These are phyloP conservation scores for Pharus latifolius DNA, from an alignment of 176 grass and related monocot species.

Conservation along the genomic window DNA sequence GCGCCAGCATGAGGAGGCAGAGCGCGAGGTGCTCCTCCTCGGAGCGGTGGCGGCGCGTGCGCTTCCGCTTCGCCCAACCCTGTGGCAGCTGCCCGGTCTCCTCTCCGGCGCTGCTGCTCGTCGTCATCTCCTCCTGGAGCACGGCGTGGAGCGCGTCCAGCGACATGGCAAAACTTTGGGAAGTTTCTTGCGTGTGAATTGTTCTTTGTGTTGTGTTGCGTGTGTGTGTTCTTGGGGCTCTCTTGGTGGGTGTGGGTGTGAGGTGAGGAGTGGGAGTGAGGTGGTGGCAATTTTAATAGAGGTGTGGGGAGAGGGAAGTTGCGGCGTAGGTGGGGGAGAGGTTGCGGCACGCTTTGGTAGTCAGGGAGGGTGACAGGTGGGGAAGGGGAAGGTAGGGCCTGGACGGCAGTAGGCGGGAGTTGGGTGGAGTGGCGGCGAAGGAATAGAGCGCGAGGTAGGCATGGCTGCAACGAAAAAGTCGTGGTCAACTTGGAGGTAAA, in stretches of 20 bases:
- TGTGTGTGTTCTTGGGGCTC: constrained; percentile 17
- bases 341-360: constrained; percentile 10
- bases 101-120: constrained; percentile 36
- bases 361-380: constrained; percentile 18
- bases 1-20: constrained; percentile 91
- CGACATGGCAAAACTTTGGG: constrained; percentile 2
- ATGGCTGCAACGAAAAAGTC: constrained; percentile 29
- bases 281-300: constrained; percentile 30
- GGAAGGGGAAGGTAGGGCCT: background rate
- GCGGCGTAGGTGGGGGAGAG: constrained; percentile 44
- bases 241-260: constrained; percentile 18
- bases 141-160: constrained; percentile 40
- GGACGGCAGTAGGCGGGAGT: constrained; percentile 7
- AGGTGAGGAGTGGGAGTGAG: constrained; percentile 16
- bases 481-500: constrained; percentile 44
- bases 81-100: constrained; percentile 47
- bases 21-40: constrained; percentile 95
- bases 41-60: constrained; percentile 58
- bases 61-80: constrained; percentile 81
- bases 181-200: background rate
- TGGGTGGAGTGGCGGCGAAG: constrained; percentile 42
- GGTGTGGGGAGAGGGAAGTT: constrained; percentile 31
- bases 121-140: constrained; percentile 22
- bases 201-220: background rate
- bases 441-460: too few species aligned